phyloP scores from a whole-genome alignment of 148 eudicot genomes.

The Selenicereus undatus region DNA sequence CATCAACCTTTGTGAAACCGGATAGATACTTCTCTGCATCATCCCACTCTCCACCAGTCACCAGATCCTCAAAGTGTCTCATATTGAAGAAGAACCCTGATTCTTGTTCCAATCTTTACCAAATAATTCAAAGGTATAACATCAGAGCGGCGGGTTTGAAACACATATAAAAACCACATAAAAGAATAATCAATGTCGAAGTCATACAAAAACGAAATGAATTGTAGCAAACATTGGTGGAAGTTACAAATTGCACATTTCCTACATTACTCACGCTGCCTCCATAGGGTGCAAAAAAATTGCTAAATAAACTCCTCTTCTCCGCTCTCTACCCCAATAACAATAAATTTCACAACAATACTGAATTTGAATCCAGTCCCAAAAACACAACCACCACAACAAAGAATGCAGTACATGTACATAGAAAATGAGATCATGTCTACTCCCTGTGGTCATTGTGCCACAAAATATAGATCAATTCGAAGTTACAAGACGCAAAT shows the following conservation, averaged over 20 bases:
- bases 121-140: conserved; percentile 6
- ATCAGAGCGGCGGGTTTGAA: neutral
- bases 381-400: neutral
- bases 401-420: neutral
- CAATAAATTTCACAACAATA: neutral
- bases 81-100: conserved; percentile 90
- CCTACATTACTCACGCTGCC: neutral
- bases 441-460: neutral
- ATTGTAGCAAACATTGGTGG: neutral
- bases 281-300: too few species aligned
- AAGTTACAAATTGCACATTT: neutral
- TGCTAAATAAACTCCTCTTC: too few species aligned
- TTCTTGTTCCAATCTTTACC: conserved; percentile 86
- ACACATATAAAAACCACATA: neutral
- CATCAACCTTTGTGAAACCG: conserved; percentile 96
- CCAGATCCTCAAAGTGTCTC: conserved; percentile 88
- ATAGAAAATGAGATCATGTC: neutral
- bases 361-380: neutral
- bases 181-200: neutral
- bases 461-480: neutral
- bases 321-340: too few species aligned
- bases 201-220: neutral
- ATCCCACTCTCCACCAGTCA: conserved; percentile 90
- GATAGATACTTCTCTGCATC: conserved; percentile 85
- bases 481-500: neutral